These are phyloP conservation scores for Pyrenochaeta sp. DNA, from an alignment of 2,329 filamentous ascomycete species.

Conservation along the genomic window DNA sequence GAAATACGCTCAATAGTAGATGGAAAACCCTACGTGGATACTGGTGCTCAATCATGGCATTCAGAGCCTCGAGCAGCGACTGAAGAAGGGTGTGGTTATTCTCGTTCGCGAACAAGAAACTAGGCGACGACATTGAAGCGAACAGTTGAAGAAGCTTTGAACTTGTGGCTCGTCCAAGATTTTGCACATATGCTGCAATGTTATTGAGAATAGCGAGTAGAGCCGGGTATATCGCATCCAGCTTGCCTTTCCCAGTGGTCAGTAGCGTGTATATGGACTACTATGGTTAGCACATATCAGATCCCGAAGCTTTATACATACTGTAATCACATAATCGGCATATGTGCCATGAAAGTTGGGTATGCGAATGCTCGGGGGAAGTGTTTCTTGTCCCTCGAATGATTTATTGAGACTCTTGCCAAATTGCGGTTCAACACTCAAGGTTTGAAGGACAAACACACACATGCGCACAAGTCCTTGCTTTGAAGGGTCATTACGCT, in stretches of 20 bases:
- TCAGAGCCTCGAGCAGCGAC: slow-evolving; percentile 87
- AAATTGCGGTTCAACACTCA: slow-evolving; percentile 92
- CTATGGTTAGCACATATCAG: slow-evolving; percentile 29
- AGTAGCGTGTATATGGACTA: slow-evolving; percentile 92
- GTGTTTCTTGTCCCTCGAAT: slow-evolving; percentile 87
- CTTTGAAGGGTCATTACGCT: slow-evolving; percentile 84
- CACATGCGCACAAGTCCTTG: slow-evolving; percentile 97
- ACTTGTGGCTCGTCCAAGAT: slow-evolving; percentile 76
- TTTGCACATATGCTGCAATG: slow-evolving; percentile 82
- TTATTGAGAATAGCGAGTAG: slow-evolving; percentile 94
- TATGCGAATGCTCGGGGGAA: slow-evolving; percentile 83
- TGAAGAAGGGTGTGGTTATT: slow-evolving; percentile 83
- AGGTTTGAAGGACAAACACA: slow-evolving; percentile 92
- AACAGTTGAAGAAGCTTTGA: slow-evolving; percentile 88
- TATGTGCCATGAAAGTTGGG: slow-evolving; percentile 88
- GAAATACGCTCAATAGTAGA: not conserved
- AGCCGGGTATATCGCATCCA: slow-evolving; percentile 91
- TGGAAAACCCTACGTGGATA: slow-evolving; percentile 69
- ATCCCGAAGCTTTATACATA: slow-evolving; percentile 53
- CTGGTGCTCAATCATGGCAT: slow-evolving; percentile 88
- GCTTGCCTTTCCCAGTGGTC: slow-evolving; percentile 86
- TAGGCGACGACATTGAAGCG: slow-evolving; percentile 90
- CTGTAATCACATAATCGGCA: slow-evolving; percentile 91
- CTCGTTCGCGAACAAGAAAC: slow-evolving; percentile 91
- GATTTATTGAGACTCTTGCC: slow-evolving; percentile 87